Evolutionary conservation across 2,329 filamentous ascomycete species (phyloP).

Genomic region (Fusarium irregulare): DNA sequence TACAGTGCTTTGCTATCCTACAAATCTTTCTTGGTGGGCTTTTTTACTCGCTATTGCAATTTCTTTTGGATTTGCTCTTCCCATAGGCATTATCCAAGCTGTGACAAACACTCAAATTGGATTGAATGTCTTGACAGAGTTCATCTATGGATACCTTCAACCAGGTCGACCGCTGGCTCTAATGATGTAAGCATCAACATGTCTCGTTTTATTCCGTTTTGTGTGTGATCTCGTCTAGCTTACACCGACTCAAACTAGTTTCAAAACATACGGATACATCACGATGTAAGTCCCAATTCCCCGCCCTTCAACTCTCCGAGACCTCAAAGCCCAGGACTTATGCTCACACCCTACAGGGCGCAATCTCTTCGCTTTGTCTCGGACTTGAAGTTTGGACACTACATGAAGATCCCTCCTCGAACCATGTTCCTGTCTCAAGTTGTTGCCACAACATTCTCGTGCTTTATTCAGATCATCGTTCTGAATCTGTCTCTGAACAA

Average conservation of each 20-base stretch:
- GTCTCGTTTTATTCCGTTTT: background rate
- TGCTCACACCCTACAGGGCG: slow-evolving; percentile 51
- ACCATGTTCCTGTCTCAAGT: slow-evolving; percentile 76
- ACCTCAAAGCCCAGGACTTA: background rate
- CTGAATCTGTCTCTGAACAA: slow-evolving; percentile 70
- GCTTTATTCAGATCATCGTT: slow-evolving; percentile 73
- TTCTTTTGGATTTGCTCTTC: slow-evolving; percentile 71
- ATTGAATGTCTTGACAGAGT: slow-evolving; percentile 80
- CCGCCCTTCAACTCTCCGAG: background rate
- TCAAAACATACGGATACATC: slow-evolving; percentile 72
- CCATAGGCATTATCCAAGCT: slow-evolving; percentile 76
- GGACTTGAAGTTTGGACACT: slow-evolving; percentile 77
- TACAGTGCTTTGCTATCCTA: slow-evolving; percentile 70
- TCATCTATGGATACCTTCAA: slow-evolving; percentile 80
- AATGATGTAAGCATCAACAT: slow-evolving; percentile 68
- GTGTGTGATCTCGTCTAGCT: too few relatives aligned
- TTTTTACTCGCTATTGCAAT: slow-evolving; percentile 75
- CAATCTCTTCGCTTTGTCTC: slow-evolving; percentile 73
- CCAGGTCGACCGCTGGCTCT: slow-evolving; percentile 77
- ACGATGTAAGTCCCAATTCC: slow-evolving; percentile 59
- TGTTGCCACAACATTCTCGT: slow-evolving; percentile 73
- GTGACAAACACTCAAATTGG: slow-evolving; percentile 77
- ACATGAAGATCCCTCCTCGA: slow-evolving; percentile 76
- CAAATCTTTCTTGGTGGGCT: slow-evolving; percentile 78
- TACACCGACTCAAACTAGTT: slow-evolving; percentile 52